Evolutionary conservation across 768 basidiomycete genomes (phyloP), one percentile per base, ranked within the genome.

Genomic region (Chalciporus sphaerocephalus): DNA sequence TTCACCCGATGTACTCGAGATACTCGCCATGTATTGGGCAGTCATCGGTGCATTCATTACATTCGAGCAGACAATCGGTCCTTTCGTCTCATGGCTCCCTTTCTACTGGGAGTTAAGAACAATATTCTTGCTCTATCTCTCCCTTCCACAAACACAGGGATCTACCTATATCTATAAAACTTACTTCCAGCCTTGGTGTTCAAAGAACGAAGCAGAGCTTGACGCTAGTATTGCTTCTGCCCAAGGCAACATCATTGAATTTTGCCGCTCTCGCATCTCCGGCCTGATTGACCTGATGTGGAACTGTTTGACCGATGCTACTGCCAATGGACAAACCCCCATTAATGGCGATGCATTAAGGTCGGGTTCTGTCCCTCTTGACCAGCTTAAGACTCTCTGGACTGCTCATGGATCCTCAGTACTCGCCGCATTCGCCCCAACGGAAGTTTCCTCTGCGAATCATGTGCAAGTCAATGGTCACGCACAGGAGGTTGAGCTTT

Each of bases 91-190:
- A 66, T 87, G 85, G 86, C 56, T 87, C 33, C 85, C 86, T 6
- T 85, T 88, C 59, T 87, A 87, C 58, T 85, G 80, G 79, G 86
- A 87, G 56, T 36, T 78, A 42, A 80, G 85, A 54, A 85, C 81
- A n/a, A 18, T 80, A 4, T 79, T 86, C 59, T 59, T 87, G 4
- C 69, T 87, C 20, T 87, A 81, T 68, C 61, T 87, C 35, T 66
- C 83, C 8, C 74, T 87, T 15, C 84, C 85, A 6, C 83, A 85
- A 66, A 83, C 75, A 1, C 75, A 85, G 85, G 86, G 85, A 37
- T 83, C 85, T 5, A 76, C 75, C 1, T 83, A 78, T 63, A 64
- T 87, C 45, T 87, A 84, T 65, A 67, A 71, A 46, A 65, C 71
- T 8, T 80, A 79, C 58, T 52, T 87, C 4, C 72, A 78, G 41